Conservation (phyloP, 176 grass and related monocot species). For the Puya raimondii region DNA sequence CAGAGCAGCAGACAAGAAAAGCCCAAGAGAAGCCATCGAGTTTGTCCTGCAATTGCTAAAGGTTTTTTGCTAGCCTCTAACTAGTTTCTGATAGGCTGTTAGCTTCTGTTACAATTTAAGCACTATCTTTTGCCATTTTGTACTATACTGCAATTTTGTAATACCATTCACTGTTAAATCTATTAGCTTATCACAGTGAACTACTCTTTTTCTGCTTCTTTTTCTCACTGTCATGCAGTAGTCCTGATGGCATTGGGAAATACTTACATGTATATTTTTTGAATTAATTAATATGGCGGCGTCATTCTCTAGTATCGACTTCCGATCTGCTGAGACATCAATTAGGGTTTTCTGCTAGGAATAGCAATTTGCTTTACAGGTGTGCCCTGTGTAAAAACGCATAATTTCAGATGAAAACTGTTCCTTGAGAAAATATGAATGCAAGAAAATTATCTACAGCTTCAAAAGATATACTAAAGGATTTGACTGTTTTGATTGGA, state of each 20-base stretch:
- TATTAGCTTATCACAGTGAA: background rate
- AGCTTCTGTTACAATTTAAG: background rate
- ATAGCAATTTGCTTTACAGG: background rate
- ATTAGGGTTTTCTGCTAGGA: background rate
- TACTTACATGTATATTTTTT: background rate
- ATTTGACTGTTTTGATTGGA: no score
- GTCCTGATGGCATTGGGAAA: background rate
- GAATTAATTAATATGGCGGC: background rate
- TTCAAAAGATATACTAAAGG: no score
- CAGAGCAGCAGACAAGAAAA: slow-evolving; percentile 76
- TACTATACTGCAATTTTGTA: background rate
- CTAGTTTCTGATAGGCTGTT: slow-evolving; percentile 17
- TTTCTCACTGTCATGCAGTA: background rate
- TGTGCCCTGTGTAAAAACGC: background rate
- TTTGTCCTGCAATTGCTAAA: slow-evolving; percentile 97
- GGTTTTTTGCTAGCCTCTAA: slow-evolving; percentile 35
- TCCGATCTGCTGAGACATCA: background rate
- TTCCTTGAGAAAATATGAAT: background rate
- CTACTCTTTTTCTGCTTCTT: background rate
- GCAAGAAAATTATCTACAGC: background rate
- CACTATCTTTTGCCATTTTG: background rate
- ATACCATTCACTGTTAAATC: background rate
- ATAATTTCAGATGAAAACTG: background rate
- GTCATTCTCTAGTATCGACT: background rate
- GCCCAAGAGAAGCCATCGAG: slow-evolving; percentile 87